Conservation (phyloP, 192 early-diverging fungal species). For the Mortierella antarctica region DNA sequence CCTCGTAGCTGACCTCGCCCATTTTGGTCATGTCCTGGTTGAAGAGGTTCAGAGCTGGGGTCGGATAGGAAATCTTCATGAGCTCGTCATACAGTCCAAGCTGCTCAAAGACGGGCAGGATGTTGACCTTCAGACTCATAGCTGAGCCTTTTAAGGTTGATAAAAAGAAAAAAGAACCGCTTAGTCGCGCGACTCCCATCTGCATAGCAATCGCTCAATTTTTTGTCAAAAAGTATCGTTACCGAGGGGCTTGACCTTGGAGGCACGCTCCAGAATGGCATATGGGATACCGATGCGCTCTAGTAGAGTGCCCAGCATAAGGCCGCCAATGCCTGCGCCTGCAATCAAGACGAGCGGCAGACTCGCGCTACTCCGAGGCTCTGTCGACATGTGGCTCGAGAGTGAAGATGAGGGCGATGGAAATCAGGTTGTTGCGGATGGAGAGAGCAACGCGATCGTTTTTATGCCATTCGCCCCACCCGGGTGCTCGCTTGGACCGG, state of each 20-base stretch:
- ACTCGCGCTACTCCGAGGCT: no score
- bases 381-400: no score
- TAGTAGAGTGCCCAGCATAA: background rate
- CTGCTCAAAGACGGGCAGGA: slow-evolving; percentile 21
- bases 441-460: no score
- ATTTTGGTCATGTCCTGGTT: background rate
- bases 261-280: slow-evolving; percentile 8
- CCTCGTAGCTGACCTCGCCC: background rate
- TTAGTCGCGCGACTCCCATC: no score
- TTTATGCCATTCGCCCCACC: no score
- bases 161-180: no score
- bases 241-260: background rate
- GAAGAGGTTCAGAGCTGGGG: background rate
- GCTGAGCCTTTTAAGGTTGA: no score
- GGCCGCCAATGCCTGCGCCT: slow-evolving; percentile 3
- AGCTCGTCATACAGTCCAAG: slow-evolving; percentile 19
- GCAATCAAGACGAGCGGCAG: background rate
- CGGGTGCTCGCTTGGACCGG: no score
- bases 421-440: no score
- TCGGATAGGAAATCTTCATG: slow-evolving; percentile 2
- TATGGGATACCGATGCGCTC: slow-evolving; percentile 6
- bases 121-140: slow-evolving; percentile 5
- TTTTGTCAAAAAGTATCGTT: background rate
- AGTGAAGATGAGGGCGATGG: no score
- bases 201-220: background rate